Evolutionary conservation across 2,329 filamentous ascomycete genomes (phyloP).

Genomic region (Rugonectria rugulosa): DNA sequence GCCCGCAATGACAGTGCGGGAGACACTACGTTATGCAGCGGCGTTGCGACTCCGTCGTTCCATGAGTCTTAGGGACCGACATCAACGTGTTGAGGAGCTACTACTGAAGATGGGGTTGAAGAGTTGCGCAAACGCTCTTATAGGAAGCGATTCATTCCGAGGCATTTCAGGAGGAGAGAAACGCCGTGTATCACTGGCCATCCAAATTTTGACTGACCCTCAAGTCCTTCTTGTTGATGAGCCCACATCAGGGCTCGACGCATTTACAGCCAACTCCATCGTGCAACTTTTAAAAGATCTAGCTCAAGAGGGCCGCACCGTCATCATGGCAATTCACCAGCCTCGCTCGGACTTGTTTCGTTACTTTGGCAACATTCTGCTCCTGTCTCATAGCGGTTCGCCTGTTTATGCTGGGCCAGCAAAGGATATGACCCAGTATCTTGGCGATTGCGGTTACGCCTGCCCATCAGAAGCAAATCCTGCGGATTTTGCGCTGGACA

Average conservation of each 20-base stretch:
- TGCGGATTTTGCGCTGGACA: slow-evolving; percentile 78
- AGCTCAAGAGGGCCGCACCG: slow-evolving; percentile 75
- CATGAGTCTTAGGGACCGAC: slow-evolving; percentile 74
- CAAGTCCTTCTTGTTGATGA: slow-evolving; percentile 78
- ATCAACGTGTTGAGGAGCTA: slow-evolving; percentile 73
- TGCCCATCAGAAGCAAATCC: slow-evolving; percentile 78
- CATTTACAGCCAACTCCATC: slow-evolving; percentile 80
- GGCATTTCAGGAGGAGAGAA: slow-evolving; percentile 84
- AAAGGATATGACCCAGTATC: slow-evolving; percentile 70
- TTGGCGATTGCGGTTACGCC: slow-evolving; percentile 64
- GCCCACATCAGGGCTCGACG: slow-evolving; percentile 78
- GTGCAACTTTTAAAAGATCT: slow-evolving; percentile 76
- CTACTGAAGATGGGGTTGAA: slow-evolving; percentile 79
- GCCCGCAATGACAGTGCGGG: slow-evolving; percentile 77
- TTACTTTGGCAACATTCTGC: slow-evolving; percentile 74
- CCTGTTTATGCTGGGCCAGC: slow-evolving; percentile 73
- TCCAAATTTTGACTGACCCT: slow-evolving; percentile 79
- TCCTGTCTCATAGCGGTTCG: slow-evolving; percentile 73
- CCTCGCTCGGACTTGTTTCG: slow-evolving; percentile 76
- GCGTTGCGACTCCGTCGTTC: slow-evolving; percentile 74
- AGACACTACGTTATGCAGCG: slow-evolving; percentile 76
- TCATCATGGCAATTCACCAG: slow-evolving; percentile 82
- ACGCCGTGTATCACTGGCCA: slow-evolving; percentile 77
- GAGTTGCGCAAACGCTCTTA: slow-evolving; percentile 77
- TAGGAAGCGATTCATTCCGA: slow-evolving; percentile 76